These are phyloP conservation scores for Diaporthe eres DNA, from an alignment of 2,329 filamentous ascomycete genomes.

Conservation along the genomic window DNA sequence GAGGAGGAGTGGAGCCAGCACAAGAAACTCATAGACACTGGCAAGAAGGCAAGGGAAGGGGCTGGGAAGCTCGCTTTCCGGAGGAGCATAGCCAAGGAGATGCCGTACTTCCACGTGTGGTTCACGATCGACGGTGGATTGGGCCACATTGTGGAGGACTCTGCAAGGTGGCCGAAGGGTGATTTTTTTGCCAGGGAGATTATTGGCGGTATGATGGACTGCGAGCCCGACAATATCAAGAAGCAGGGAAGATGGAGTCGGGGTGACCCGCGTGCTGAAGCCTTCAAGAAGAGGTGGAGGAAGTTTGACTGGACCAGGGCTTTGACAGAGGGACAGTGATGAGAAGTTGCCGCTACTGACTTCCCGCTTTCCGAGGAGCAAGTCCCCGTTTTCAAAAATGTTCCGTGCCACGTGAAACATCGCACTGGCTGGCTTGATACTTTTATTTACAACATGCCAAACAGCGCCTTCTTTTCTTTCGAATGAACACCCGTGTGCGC, in stretches of 20 bases:
- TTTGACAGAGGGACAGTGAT: slow-evolving; percentile 56
- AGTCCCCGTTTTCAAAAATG: background rate
- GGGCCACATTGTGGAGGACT: slow-evolving; percentile 92
- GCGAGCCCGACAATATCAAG: slow-evolving; percentile 86
- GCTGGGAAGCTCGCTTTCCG: slow-evolving; percentile 87
- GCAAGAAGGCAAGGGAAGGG: slow-evolving; percentile 73
- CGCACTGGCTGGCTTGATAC: background rate
- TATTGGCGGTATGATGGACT: slow-evolving; percentile 91
- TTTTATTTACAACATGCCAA: background rate
- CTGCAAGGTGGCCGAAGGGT: slow-evolving; percentile 86
- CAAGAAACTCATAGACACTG: slow-evolving; percentile 93
- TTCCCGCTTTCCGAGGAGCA: background rate
- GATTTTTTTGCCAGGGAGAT: slow-evolving; percentile 95
- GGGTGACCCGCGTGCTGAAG: slow-evolving; percentile 78
- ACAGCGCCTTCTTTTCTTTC: background rate
- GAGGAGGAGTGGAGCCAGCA: slow-evolving; percentile 98
- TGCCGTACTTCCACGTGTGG: slow-evolving; percentile 99
- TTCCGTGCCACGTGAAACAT: background rate
- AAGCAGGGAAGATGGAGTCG: slow-evolving; percentile 88
- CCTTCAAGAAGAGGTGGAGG: slow-evolving; percentile 87
- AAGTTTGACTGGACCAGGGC: slow-evolving; percentile 90
- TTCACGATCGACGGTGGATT: slow-evolving; percentile 93
- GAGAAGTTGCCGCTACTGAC: background rate
- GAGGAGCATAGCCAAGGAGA: slow-evolving; percentile 87
- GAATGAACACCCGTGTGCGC: background rate